Percentiles rank a stretch among this genome's conserved stretches.
These are phyloP conservation scores for Hypoxylon sp. DNA, from an alignment of 2,329 filamentous ascomycete species.

Conservation along the genomic window DNA sequence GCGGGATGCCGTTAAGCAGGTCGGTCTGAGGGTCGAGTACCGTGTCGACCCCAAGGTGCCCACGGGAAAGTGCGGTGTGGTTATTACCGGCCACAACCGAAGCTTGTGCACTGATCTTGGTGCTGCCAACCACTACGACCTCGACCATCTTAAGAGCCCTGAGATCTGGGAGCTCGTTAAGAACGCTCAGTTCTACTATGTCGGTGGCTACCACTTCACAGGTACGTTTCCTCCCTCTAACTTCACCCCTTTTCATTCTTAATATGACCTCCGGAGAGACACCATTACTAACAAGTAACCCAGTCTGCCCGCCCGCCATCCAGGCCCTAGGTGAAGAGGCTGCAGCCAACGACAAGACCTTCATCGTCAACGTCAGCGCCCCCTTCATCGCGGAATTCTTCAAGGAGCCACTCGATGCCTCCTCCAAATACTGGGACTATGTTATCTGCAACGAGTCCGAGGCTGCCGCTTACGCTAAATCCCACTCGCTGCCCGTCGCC, in stretches of 20 bases:
- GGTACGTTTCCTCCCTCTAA: conserved; percentile 51
- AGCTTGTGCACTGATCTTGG: conserved; percentile 95
- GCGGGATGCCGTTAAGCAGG: conserved; percentile 85
- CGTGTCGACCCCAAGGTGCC: conserved; percentile 85
- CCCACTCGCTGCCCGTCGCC: conserved; percentile 57
- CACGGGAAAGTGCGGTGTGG: conserved; percentile 93
- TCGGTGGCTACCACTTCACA: conserved; percentile 97
- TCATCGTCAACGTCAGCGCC: conserved; percentile 91
- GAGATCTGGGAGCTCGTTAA: conserved; percentile 94
- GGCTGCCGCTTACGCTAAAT: conserved; percentile 87
- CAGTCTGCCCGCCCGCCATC: conserved; percentile 90
- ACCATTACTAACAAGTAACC: conserved; percentile 3
- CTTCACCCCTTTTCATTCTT: too few species aligned
- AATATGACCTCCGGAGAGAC: neutral
- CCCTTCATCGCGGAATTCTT: conserved; percentile 98
- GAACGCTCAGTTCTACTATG: conserved; percentile 89
- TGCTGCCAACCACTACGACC: conserved; percentile 96
- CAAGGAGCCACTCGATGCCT: conserved; percentile 92
- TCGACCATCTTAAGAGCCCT: conserved; percentile 91
- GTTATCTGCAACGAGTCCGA: conserved; percentile 98
- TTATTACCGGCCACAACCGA: conserved; percentile 97
- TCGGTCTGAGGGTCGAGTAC: conserved; percentile 94
- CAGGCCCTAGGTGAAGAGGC: conserved; percentile 92
- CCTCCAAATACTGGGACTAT: conserved; percentile 93
- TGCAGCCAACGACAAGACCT: conserved; percentile 88